Percentiles rank a stretch among this genome's conserved stretches.
These are phyloP conservation scores for Gossypium lobatum DNA, from an alignment of 441 rosid species.

Conservation along the genomic window DNA sequence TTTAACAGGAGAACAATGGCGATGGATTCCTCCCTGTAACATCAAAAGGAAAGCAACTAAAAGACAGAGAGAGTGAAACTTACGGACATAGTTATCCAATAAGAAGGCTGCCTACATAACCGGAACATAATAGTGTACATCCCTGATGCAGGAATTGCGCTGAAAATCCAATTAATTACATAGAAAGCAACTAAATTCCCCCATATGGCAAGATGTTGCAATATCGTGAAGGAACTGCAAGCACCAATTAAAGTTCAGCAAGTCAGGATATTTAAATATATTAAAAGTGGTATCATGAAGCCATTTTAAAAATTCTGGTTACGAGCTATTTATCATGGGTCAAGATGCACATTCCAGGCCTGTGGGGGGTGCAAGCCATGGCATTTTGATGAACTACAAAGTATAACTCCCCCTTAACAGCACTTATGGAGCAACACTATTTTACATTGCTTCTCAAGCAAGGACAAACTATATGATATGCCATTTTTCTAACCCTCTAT, in stretches of 20 bases:
- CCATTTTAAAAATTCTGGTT: not conserved
- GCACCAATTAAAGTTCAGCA: slow-evolving; percentile 8
- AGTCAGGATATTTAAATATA: not conserved
- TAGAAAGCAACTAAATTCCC: slow-evolving; percentile 84
- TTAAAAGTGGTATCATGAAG: not conserved
- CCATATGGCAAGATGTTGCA: slow-evolving; percentile 94
- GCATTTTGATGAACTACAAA: not conserved
- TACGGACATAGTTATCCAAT: slow-evolving; percentile 86
- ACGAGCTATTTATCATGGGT: not conserved
- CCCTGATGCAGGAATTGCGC: slow-evolving; percentile 80
- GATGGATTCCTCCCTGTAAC: not conserved
- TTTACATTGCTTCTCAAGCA: not conserved
- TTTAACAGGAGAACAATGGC: not conserved
- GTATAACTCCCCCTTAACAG: not conserved
- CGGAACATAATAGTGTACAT: slow-evolving; percentile 98
- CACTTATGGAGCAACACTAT: not conserved
- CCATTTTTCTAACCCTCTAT: not conserved
- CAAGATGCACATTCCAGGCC: not conserved
- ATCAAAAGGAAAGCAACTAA: not conserved
- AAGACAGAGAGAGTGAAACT: slow-evolving; percentile 28
- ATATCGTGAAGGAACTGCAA: slow-evolving; percentile 82
- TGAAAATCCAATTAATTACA: slow-evolving; percentile 72
- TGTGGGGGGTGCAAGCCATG: not conserved
- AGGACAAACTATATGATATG: not conserved
- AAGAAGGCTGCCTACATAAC: slow-evolving; percentile 72